Conservation (phyloP, 2,329 filamentous ascomycete genomes). For the Ramularia endophylla region DNA sequence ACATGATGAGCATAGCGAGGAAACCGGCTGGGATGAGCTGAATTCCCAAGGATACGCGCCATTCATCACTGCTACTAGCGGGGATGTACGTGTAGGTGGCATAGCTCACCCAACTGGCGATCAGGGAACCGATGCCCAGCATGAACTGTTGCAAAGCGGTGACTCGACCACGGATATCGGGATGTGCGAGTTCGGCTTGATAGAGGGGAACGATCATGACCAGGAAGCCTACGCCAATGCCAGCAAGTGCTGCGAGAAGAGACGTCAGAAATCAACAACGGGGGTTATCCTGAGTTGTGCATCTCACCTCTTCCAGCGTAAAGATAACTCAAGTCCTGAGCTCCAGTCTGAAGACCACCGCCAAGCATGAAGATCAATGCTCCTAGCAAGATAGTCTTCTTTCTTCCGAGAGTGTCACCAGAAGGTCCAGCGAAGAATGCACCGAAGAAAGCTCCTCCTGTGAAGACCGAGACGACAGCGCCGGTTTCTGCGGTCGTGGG, state of each 20-base stretch:
- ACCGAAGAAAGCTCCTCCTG: slow-evolving; percentile 67
- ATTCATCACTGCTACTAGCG: slow-evolving; percentile 46
- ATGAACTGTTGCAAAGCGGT: slow-evolving; percentile 77
- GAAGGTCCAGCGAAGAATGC: slow-evolving; percentile 57
- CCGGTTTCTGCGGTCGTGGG: slow-evolving; percentile 43
- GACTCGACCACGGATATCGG: slow-evolving; percentile 67
- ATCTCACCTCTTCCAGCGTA: slow-evolving; percentile 58
- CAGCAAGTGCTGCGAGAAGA: slow-evolving; percentile 19
- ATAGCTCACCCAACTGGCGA: slow-evolving; percentile 68
- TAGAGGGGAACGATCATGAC: slow-evolving; percentile 66
- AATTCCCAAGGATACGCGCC: slow-evolving; percentile 61
- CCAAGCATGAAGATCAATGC: slow-evolving; percentile 66
- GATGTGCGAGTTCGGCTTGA: slow-evolving; percentile 74
- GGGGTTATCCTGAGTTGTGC: too few species aligned
- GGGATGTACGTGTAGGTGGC: slow-evolving; percentile 50
- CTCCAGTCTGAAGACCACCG: slow-evolving; percentile 67
- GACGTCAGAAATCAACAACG: slow-evolving; percentile 7
- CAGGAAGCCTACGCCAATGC: slow-evolving; percentile 51
- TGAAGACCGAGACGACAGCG: slow-evolving; percentile 72
- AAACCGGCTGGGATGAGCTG: slow-evolving; percentile 64
- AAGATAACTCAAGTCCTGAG: slow-evolving; percentile 53
- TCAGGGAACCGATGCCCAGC: slow-evolving; percentile 67
- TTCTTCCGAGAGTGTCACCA: slow-evolving; percentile 62
- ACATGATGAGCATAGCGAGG: slow-evolving; percentile 58
- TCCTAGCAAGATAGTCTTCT: slow-evolving; percentile 67